Base-by-base conservation (phyloP, 257 asterid genomes). In the Primulina tabacum region DNA sequence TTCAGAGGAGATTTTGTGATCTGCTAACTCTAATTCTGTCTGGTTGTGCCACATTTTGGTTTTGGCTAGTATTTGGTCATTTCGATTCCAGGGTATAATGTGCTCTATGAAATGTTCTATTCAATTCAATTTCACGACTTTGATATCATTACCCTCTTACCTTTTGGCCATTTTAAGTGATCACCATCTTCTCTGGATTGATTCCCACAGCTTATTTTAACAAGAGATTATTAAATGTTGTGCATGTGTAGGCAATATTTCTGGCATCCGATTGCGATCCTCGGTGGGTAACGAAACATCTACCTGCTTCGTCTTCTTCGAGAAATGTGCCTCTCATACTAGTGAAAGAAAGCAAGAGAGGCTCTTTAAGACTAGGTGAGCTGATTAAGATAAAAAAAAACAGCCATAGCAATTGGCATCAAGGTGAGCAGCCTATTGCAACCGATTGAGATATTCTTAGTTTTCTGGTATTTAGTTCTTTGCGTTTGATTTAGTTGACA, bases 191-290 rank as follows among this genome's bases (percentile, higher is more conserved):
- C 47, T 38, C 33, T 0, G 3, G 2, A 38, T 38, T 3, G 4
- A 9, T 38, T 14, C 47, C 3, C 12, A 14, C 33, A 4, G 33
- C 33, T 2, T 9, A 10, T 38, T 38, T 38, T 38, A 38, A 38
- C 47, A 38, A 38, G 12, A 38, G 47, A 38, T 38, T 38, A 38
- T 38, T 38, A 38, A 38, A 38, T 59, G 68, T 35, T 37, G 60
- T 64, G 43, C 20, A 71, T 30, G 14, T 32, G 66, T 58, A 89
- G 96, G 98, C 88, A 11, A 85, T 93, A 79, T 70, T 89, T 60
- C 26, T 93, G 72, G 95, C 92, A 68, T 78, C 89, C 14, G 96
- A 93, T 75, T 83, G 95, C 89, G 78, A 89, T 35, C 98, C 96
- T n/a, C 86, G 89, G 56, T 86, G 82, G 87, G 79, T 92, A 76